These are phyloP conservation scores for Cudoniella acicularis DNA, from an alignment of 495 filamentous ascomycete species.

Conservation along the genomic window DNA sequence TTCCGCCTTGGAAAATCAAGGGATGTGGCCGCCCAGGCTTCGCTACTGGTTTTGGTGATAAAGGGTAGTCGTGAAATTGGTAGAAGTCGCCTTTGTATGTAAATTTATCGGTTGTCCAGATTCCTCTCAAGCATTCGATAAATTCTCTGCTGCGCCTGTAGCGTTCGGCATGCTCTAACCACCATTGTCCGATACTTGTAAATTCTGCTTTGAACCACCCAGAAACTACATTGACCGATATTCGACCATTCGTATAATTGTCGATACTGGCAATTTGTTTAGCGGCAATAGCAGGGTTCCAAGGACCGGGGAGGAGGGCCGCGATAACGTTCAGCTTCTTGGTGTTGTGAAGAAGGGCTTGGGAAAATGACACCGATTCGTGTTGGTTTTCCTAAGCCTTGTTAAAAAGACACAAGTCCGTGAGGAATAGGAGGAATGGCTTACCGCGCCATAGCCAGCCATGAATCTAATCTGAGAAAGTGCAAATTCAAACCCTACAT, in stretches of 20 bases:
- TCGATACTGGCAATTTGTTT: constrained; percentile 49
- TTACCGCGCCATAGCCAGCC: constrained; percentile 43
- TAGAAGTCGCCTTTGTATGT: constrained; percentile 44
- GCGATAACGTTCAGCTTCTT: constrained; percentile 42
- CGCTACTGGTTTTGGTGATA: constrained; percentile 39
- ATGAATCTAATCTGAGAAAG: constrained; percentile 47
- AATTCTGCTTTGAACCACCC: constrained; percentile 51
- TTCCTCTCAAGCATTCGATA: constrained; percentile 42
- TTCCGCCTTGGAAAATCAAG: constrained; percentile 47
- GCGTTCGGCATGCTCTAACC: constrained; percentile 47
- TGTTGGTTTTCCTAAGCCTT: constrained; percentile 35
- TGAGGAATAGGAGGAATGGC: background rate
- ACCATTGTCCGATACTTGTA: constrained; percentile 47
- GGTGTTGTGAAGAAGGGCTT: constrained; percentile 41
- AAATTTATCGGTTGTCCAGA: constrained; percentile 45
- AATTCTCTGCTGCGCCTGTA: constrained; percentile 43
- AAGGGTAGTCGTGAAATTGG: constrained; percentile 44
- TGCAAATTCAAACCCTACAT: constrained; percentile 43
- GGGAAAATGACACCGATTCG: constrained; percentile 46
- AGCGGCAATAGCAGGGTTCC: constrained; percentile 46
- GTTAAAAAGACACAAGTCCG: constrained; percentile 1
- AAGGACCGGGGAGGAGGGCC: constrained; percentile 45
- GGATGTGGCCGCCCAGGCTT: constrained; percentile 35
- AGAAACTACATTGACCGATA: constrained; percentile 45
- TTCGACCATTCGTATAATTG: constrained; percentile 41